Evolutionary conservation across 495 filamentous ascomycete genomes (phyloP), one percentile per base, ranked within the genome.

Genomic region (Penicillium atrosanguineum): DNA sequence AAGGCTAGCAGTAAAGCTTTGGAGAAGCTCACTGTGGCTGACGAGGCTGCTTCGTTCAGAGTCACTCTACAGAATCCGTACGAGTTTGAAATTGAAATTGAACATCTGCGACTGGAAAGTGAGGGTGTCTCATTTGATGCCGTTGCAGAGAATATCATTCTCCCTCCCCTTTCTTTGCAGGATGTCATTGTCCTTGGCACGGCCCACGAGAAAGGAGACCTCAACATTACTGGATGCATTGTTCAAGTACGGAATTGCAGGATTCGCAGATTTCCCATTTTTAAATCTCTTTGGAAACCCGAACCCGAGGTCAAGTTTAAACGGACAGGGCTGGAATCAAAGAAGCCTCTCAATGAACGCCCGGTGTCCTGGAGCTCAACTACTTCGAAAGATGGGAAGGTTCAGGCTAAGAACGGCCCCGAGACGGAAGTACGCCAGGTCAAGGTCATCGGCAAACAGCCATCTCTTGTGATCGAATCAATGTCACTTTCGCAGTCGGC

Each of bases 51-150:
- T 3, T 79, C 78, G 3, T 97, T 96, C 67, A 79, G 76, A 62
- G 78, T 97, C 26, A 89, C 85, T 7, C 76, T 98, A 5, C 95
- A 97, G 61, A 98, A 98, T 61, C 89, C 90, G 1, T 96, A 89
- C 64, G 92, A 97, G 47, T 88, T 97, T 60, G 90, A 97, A 44
- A 60, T 98, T 1, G 89, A 94, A 48, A 82, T 97, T 41, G 93
- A 97, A 62, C 83, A 81, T 29, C 75, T 98, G 48, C 79, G 77
- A n/a, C 69, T 97, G 6, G 83, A 90, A 49, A 79, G 83, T 6
- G 83, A 87, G 34, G 90, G 88, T 7, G 77, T 84, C 15, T 75
- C 82, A 4, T 87, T 96, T 37, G 83, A 86, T 46, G 85, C 83
- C 16, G 72, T 78, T 11, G 72, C 78, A 23, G 82, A 88, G 51